These are phyloP conservation scores for Sphagnurus paluster DNA, from an alignment of 1,284 basidiomycete species.

Conservation along the genomic window DNA sequence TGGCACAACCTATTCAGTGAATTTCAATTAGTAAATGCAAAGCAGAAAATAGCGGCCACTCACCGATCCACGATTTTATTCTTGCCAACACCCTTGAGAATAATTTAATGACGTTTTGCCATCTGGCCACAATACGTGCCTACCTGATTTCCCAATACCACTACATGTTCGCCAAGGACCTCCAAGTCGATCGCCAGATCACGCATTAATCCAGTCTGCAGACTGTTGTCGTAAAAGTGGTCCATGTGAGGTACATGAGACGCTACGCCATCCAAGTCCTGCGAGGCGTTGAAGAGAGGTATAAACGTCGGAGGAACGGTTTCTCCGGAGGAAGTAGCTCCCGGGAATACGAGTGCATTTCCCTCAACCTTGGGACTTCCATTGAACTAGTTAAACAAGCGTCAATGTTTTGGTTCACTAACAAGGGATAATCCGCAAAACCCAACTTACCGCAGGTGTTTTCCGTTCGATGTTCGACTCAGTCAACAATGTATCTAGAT, in stretches of 20 bases:
- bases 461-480: constrained; percentile 47
- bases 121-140: constrained; percentile 9
- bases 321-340: constrained; percentile 35
- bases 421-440: neutral
- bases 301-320: constrained; percentile 38
- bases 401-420: constrained; percentile 1
- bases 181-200: constrained; percentile 64
- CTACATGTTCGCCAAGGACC: constrained; percentile 58
- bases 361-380: constrained; percentile 43
- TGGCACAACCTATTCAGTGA: constrained; percentile 49
- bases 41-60: constrained; percentile 17
- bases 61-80: constrained; percentile 67
- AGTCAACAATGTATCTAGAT: constrained; percentile 49
- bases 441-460: constrained; percentile 39
- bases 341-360: constrained; percentile 46
- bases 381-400: constrained; percentile 42
- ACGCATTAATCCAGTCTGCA: constrained; percentile 65
- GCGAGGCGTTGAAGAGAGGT: constrained; percentile 45
- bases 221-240: constrained; percentile 66
- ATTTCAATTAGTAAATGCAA: neutral
- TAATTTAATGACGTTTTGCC: neutral
- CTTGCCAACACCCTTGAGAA: constrained; percentile 61
- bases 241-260: constrained; percentile 67
- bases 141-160: constrained; percentile 67
- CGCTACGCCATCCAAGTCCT: constrained; percentile 52